phyloP scores from a whole-genome alignment of 225 moss, liverwort and hornwort genomes.

The Bryoerythrophyllum caledonicum region DNA sequence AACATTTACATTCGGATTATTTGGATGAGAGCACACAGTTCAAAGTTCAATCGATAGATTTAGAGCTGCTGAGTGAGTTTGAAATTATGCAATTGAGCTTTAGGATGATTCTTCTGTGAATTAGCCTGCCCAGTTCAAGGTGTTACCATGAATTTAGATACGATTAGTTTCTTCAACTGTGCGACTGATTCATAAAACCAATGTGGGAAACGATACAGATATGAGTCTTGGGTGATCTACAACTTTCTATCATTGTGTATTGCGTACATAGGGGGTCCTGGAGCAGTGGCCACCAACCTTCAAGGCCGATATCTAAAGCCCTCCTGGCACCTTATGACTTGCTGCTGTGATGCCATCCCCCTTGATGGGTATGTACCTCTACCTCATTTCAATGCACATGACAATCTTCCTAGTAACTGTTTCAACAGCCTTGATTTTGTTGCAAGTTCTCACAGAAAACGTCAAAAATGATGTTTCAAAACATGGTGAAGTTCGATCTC shows the following conservation, averaged over 20 bases:
- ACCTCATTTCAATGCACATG: background rate
- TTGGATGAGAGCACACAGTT: background rate
- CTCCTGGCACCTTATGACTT: constrained; percentile 91
- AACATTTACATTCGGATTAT: background rate
- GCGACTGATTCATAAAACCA: background rate
- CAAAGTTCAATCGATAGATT: background rate
- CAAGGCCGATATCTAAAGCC: constrained; percentile 82
- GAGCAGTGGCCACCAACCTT: constrained; percentile 77
- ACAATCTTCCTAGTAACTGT: background rate
- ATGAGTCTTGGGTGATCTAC: constrained; percentile 98
- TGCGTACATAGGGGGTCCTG: constrained; percentile 89
- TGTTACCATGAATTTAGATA: background rate
- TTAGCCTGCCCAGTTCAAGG: too few species aligned
- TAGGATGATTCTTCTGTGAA: background rate
- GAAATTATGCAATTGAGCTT: background rate
- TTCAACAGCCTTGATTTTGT: background rate
- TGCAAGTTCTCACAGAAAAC: background rate
- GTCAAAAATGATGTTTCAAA: background rate
- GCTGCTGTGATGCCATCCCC: constrained; percentile 84
- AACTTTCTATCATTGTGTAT: constrained; percentile 92
- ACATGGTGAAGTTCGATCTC: background rate
- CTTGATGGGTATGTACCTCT: constrained; percentile 61
- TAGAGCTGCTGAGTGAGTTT: background rate
- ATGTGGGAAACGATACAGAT: constrained; percentile 46
- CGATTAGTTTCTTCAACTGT: background rate